Percentiles rank a stretch among this genome's conserved stretches.
Evolutionary conservation across 1,284 basidiomycete genomes (phyloP).

Genomic region (Ganoderma lingzhi): DNA sequence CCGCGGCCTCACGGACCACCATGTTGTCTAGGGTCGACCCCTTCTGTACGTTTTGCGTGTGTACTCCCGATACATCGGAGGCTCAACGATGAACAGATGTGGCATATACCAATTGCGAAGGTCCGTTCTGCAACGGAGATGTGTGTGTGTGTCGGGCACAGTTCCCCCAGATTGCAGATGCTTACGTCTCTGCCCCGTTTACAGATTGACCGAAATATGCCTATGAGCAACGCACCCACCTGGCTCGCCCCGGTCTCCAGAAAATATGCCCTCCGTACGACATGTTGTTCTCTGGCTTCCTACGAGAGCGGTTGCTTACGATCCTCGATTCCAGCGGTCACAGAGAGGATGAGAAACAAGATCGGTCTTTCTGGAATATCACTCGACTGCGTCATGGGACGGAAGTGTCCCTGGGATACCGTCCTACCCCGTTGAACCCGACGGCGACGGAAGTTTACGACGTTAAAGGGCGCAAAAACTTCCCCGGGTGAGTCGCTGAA

Average conservation of each 20-base stretch:
- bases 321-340: not conserved
- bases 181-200: not conserved
- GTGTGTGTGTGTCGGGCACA: not conserved
- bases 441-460: not conserved
- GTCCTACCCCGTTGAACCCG: not conserved
- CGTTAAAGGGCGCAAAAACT: not conserved
- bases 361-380: not conserved
- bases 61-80: conserved; percentile 8
- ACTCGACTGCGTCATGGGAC: not conserved
- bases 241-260: not conserved
- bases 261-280: not conserved
- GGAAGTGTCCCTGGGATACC: not conserved
- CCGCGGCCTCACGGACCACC: not conserved
- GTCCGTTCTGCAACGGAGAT: conserved; percentile 8
- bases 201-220: not conserved
- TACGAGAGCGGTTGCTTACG: not conserved
- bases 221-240: not conserved
- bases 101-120: not conserved
- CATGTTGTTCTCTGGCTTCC: not conserved
- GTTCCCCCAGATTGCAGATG: not conserved
- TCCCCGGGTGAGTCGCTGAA: not conserved
- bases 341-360: not conserved
- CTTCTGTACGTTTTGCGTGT: not conserved
- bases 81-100: not conserved
- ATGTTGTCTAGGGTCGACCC: not conserved